Evolutionary conservation across 1,139 yeast species (phyloP).

Genomic region (Blastobotrys capitulatus): DNA sequence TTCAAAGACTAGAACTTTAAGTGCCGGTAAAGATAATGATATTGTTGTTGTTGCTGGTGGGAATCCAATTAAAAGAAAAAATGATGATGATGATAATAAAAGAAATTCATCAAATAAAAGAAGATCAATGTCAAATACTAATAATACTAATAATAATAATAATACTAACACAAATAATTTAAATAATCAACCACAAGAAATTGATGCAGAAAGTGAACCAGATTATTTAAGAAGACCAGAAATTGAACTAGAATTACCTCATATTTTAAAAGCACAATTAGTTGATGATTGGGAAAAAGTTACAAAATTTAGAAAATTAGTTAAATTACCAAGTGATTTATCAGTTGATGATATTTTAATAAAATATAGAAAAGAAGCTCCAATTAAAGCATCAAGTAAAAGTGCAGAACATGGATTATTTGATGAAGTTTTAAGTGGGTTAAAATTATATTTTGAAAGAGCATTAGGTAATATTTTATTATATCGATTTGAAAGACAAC

Average conservation of each 20-base stretch:
- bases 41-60: slow-evolving; percentile 4
- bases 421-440: slow-evolving; percentile 63
- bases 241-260: slow-evolving; percentile 53
- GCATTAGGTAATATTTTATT: slow-evolving; percentile 66
- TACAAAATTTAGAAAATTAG: slow-evolving; percentile 70
- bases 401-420: slow-evolving; percentile 50
- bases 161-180: background rate
- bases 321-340: slow-evolving; percentile 52
- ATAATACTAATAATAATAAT: slow-evolving; percentile 21
- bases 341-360: slow-evolving; percentile 49
- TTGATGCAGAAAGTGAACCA: slow-evolving; percentile 36
- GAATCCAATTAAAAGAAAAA: background rate
- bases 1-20: slow-evolving; percentile 7
- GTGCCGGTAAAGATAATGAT: slow-evolving; percentile 4
- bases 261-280: slow-evolving; percentile 58
- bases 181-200: slow-evolving; percentile 39
- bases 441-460: slow-evolving; percentile 71
- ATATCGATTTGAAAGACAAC: slow-evolving; percentile 81
- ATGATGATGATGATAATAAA: slow-evolving; percentile 2
- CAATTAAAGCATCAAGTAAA: slow-evolving; percentile 21
- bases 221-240: slow-evolving; percentile 43
- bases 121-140: background rate
- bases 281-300: slow-evolving; percentile 93
- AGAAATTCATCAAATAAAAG: background rate
- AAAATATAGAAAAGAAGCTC: slow-evolving; percentile 37